These are phyloP conservation scores for Fraxinus latifolia DNA, from an alignment of 305 asterid genomes.

Conservation along the genomic window DNA sequence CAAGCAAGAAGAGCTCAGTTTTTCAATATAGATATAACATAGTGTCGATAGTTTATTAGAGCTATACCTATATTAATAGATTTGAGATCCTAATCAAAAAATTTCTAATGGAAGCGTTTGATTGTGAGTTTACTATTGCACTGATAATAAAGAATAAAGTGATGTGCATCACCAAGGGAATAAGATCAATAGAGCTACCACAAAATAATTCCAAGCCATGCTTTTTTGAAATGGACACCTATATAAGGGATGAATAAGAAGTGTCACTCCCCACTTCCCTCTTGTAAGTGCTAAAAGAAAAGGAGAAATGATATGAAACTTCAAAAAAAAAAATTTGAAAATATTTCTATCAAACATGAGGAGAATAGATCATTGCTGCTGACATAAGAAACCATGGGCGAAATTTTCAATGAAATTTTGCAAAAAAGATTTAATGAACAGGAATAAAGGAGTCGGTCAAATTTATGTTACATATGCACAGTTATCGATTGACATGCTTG, in stretches of 20 bases:
- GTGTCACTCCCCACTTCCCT: neutral
- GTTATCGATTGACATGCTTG: neutral
- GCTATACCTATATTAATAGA: neutral
- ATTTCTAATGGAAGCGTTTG: neutral
- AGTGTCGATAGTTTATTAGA: neutral
- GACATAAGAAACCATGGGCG: neutral
- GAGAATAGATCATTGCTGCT: neutral
- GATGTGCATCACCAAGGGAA: neutral
- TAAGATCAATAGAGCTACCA: neutral
- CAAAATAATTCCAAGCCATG: conserved; percentile 1
- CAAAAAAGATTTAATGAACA: neutral
- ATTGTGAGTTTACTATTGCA: neutral
- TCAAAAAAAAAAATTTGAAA: neutral
- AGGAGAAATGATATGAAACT: neutral
- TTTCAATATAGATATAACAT: neutral
- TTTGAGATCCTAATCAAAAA: neutral
- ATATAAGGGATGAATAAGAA: neutral
- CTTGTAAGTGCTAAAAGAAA: neutral
- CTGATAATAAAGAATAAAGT: neutral
- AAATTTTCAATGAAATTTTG: neutral
- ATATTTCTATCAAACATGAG: neutral
- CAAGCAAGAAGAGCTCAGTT: neutral
- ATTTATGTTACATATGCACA: neutral
- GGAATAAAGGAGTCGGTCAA: neutral
- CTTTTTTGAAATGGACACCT: neutral